Conservation (phyloP, 2,329 filamentous ascomycete species). For the Huntiella savannae region DNA sequence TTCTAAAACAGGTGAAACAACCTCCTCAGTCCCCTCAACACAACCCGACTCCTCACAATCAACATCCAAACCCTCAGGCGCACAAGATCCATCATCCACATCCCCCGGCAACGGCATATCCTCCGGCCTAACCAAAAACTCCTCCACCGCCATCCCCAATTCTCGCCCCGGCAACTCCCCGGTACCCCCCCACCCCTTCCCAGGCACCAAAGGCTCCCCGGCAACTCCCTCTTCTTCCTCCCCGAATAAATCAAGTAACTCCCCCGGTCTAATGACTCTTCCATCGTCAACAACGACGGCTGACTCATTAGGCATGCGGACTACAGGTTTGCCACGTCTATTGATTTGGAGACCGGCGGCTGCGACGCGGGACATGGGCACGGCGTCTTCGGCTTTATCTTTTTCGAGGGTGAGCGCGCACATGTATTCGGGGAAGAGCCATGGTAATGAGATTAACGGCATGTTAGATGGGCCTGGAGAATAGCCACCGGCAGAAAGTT, state of each 20-base stretch:
- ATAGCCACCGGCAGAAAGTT: slow-evolving; percentile 18
- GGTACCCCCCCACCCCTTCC: background rate
- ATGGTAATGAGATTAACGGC: slow-evolving; percentile 85
- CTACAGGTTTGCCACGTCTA: background rate
- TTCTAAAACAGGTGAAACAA: background rate
- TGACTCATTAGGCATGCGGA: background rate
- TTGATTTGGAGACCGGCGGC: background rate
- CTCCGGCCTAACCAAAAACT: background rate
- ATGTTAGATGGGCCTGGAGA: slow-evolving; percentile 26
- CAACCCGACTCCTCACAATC: too few species aligned
- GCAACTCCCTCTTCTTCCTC: background rate
- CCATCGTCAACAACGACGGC: background rate
- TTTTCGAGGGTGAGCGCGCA: slow-evolving; percentile 40
- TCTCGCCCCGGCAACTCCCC: background rate
- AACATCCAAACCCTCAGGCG: background rate
- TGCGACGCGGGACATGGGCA: background rate
- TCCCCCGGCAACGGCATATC: background rate
- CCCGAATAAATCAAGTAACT: background rate
- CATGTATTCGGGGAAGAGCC: slow-evolving; percentile 63
- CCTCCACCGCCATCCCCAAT: background rate
- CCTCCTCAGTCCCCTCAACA: background rate
- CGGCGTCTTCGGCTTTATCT: slow-evolving; percentile 8
- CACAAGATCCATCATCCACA: background rate
- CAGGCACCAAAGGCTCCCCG: background rate
- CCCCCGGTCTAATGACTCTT: background rate